Evolutionary conservation across 495 filamentous ascomycete genomes (phyloP), one percentile per base, ranked within the genome.

Genomic region (Astrothelium subdiscretum): DNA sequence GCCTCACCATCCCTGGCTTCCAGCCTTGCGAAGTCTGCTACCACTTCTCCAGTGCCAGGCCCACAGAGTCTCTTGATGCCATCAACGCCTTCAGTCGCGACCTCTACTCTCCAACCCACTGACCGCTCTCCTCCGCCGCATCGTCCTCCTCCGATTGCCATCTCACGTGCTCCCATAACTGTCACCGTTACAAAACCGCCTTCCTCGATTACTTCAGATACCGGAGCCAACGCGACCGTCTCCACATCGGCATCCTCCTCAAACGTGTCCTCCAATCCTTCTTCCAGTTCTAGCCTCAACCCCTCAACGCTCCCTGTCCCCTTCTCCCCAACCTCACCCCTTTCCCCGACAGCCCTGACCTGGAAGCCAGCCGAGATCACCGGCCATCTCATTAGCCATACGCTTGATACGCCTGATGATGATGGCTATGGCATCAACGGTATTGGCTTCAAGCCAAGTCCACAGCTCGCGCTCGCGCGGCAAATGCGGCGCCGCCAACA

Each of bases 331-430:
- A 32, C 27, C 40, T 15, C 22, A 22, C n/a, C 52, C 27, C 15
- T 52, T 29, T 51, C 60, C 31, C 66, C 43, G 26, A 48, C 61
- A 40, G 77, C 85, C 26, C 79, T 91, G 63, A 91, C 88, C 35
- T 94, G 90, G 90, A 86, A 85, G 68, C 87, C 90, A 64, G 78
- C 85, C 60, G 90, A 95, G 67, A 92, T 95, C 64, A 95, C 90
- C 0, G 84, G 90, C 20, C 87, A 94, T 69, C 79, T 87, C 65
- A 59, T 63, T 13, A 63, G 62, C 57, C 24, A 31, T 20, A 64
- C 62, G 63, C 42, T 59, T 20, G 63, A 68, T 31, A 65, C 71
- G 32, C 67, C 71, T 0, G 78, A 79, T 26, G 78, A 78, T 48
- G 73, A 78, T 59, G 76, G 76, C 15, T 69, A 68, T 3, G 76